Conservation (phyloP, 768 basidiomycete genomes). For the Albatrellus ellisii region DNA sequence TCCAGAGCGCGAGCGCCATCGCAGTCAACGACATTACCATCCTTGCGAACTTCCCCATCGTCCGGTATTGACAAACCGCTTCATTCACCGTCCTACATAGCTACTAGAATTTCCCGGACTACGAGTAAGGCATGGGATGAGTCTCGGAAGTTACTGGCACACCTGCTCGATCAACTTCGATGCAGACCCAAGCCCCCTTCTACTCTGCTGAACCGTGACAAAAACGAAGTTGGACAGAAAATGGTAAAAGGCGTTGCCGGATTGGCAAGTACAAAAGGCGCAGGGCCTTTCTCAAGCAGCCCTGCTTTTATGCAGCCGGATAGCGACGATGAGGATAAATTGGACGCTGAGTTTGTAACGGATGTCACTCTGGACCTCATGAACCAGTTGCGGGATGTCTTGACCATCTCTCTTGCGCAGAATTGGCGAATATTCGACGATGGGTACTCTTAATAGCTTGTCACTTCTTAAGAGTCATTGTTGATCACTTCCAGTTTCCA, state of each 20-base stretch:
- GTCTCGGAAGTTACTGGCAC: constrained; percentile 54
- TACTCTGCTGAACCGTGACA: too few species aligned
- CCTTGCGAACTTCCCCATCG: constrained; percentile 19
- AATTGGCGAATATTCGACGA: constrained; percentile 10
- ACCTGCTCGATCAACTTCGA: constrained; percentile 52
- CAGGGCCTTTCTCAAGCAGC: too few species aligned
- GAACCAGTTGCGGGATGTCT: constrained; percentile 45
- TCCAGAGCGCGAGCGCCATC: constrained; percentile 18
- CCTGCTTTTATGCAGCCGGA: constrained; percentile 16
- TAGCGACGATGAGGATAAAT: constrained; percentile 29
- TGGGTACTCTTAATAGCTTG: background rate
- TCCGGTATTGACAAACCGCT: constrained; percentile 16
- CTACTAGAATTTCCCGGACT: constrained; percentile 16
- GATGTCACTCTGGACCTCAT: constrained; percentile 53
- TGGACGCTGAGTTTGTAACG: constrained; percentile 38
- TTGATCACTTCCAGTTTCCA: background rate
- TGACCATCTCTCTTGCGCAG: constrained; percentile 18
- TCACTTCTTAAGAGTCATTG: background rate
- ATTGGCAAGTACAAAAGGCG: too few species aligned
- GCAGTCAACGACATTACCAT: constrained; percentile 13
- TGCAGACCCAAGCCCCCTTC: constrained; percentile 40
- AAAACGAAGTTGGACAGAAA: too few species aligned
- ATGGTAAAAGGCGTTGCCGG: too few species aligned
- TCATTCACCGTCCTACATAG: constrained; percentile 14
- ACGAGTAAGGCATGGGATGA: constrained; percentile 37